Base-by-base conservation (phyloP, 192 early-diverging fungal species). In the Coemansia sp. region DNA sequence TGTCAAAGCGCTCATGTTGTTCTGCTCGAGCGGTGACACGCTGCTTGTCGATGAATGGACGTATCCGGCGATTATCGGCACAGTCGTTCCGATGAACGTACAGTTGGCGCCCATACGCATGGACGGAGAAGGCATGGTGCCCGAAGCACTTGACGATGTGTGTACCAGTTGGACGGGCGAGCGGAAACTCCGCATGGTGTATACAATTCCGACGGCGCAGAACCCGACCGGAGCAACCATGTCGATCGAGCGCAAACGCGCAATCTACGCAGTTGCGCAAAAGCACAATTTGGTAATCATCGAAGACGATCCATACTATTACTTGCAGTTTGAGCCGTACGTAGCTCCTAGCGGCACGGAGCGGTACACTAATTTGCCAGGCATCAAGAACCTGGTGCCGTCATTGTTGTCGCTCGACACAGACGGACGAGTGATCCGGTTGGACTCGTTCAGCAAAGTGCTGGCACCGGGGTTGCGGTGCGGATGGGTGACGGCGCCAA, bases 291-390 rank as follows among this genome's bases (percentile, higher is more conserved):
- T 98, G 51, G 75, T 98, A 15, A 91, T 98, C 27, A 73, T 96
- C 24, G 96, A 98, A 70, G 96, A 98, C 65, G 96, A 97, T 71
- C 95, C 96, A 15, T 98, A 98, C 70, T 96, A 92, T 64, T 96
- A 92, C 56, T 72, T 98, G 32, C 94, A 96, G 77, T 86, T 87
- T 56, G 74, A 73, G 24, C 61, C 65, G 19, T 79, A 73, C 54
- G 53, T 24, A 21, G 51, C 60, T 23, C 60, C 61, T 19, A 29
- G 22, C 5, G 58, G 62, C 24, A 21, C 58, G 3, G 57, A 70
- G 29, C 69, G 73, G 53, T 73, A 64, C 45, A 38, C 37, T 3
- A 62, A 67, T 4, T 55, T 72, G 24, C 72, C 75, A 0, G 75
- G 79, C 0, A 21, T 78, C 4, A 32, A 39, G 0, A 24, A 45